Percentiles rank a stretch among this genome's conserved stretches.
Conservation (phyloP, 2,329 filamentous ascomycete species). For the Ascochyta pisi region DNA sequence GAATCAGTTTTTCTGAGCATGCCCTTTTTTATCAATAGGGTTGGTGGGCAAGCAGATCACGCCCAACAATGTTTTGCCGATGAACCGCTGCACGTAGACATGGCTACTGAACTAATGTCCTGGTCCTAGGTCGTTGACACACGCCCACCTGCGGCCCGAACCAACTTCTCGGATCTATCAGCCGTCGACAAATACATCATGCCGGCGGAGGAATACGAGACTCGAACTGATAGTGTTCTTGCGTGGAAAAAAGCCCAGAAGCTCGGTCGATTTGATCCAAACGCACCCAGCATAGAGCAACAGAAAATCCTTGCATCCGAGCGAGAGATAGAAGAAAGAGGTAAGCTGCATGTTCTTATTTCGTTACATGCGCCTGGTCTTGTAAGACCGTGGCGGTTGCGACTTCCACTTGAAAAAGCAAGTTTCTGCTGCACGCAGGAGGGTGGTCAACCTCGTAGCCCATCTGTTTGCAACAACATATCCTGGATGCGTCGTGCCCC, state of each 20-base stretch:
- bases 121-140: slow-evolving; percentile 74
- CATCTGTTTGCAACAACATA: background rate
- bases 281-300: slow-evolving; percentile 75
- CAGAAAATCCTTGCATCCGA: slow-evolving; percentile 73
- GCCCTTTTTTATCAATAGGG: background rate
- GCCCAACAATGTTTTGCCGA: slow-evolving; percentile 18
- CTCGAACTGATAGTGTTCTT: slow-evolving; percentile 84
- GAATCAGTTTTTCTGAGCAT: background rate
- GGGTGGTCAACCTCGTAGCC: slow-evolving; percentile 12
- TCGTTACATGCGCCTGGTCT: slow-evolving; percentile 13
- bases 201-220: slow-evolving; percentile 84
- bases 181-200: slow-evolving; percentile 89
- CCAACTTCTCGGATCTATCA: slow-evolving; percentile 82
- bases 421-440: slow-evolving; percentile 15
- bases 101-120: slow-evolving; percentile 31
- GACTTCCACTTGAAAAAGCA: slow-evolving; percentile 24
- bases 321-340: slow-evolving; percentile 72
- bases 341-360: slow-evolving; percentile 52
- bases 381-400: slow-evolving; percentile 14
- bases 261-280: slow-evolving; percentile 93
- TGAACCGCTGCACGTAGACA: slow-evolving; percentile 23
- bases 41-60: background rate
- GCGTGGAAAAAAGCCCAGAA: slow-evolving; percentile 96
- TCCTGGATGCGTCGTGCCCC: slow-evolving; percentile 22
- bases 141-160: slow-evolving; percentile 75